phyloP scores from a whole-genome alignment of 2,329 filamentous ascomycete genomes.

The Onygenales sp. region DNA sequence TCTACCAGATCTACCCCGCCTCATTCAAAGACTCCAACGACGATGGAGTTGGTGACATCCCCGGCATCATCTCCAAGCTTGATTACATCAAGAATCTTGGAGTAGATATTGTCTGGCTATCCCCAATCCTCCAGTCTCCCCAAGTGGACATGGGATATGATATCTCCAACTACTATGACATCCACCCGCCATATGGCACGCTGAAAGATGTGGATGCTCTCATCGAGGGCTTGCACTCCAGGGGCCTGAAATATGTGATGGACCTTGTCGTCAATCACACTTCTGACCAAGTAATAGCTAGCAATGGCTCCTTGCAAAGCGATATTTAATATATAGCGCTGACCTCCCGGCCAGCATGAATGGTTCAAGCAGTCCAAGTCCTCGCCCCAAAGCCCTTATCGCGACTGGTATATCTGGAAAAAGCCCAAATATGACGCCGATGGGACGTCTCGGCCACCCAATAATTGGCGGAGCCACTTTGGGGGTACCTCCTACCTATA shows the following conservation, averaged over 20 bases:
- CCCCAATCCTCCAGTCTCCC: constrained; percentile 29
- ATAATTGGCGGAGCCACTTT: constrained; percentile 42
- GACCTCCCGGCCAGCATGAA: constrained; percentile 40
- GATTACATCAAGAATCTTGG: constrained; percentile 46
- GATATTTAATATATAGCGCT: background rate
- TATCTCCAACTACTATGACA: constrained; percentile 37
- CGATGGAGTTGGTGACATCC: constrained; percentile 48
- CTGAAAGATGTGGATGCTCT: constrained; percentile 35
- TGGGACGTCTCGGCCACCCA: constrained; percentile 49
- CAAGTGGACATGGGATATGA: constrained; percentile 45
- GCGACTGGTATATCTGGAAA: constrained; percentile 60
- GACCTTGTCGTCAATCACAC: constrained; percentile 36
- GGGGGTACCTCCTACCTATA: constrained; percentile 14
- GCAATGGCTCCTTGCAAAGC: background rate
- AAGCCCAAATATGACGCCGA: constrained; percentile 44
- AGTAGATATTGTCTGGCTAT: constrained; percentile 28
- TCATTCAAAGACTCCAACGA: constrained; percentile 52
- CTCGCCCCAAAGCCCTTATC: constrained; percentile 44
- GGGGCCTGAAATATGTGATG: constrained; percentile 40
- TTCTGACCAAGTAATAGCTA: constrained; percentile 21
- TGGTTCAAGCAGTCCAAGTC: constrained; percentile 57
- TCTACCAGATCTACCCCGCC: constrained; percentile 56
- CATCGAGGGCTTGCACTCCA: constrained; percentile 33
- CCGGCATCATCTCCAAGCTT: constrained; percentile 47
- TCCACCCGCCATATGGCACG: constrained; percentile 37